phyloP scores from a whole-genome alignment of 306 rosid species.

The Sphenostylis stenocarpa region DNA sequence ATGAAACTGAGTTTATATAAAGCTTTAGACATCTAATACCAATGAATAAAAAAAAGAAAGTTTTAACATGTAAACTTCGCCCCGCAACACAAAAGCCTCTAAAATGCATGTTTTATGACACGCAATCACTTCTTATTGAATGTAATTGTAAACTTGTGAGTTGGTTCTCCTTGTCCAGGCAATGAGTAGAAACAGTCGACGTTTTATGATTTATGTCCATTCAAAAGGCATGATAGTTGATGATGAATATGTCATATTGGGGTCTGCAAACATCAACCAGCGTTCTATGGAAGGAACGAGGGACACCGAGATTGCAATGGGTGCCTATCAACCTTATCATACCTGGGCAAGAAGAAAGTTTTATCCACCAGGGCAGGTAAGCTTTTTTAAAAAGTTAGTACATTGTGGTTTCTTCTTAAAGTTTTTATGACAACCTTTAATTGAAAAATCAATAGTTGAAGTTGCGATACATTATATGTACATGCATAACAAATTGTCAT shows the following conservation, averaged over 20 bases:
- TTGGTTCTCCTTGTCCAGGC: constrained; percentile 59
- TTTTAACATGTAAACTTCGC: neutral
- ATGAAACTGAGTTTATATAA: neutral
- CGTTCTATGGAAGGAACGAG: constrained; percentile 99
- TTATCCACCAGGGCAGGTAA: constrained; percentile 85
- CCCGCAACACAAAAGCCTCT: neutral
- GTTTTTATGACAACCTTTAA: neutral
- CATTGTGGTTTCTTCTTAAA: constrained; percentile 11
- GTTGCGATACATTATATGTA: neutral
- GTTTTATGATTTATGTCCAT: constrained; percentile 97
- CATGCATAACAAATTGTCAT: neutral
- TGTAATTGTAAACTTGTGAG: constrained; percentile 25
- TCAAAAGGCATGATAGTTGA: constrained; percentile 98
- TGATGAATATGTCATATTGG: constrained; percentile 87
- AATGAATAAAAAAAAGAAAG: neutral
- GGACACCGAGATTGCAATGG: constrained; percentile 99
- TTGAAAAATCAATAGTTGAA: neutral
- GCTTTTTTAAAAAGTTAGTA: neutral
- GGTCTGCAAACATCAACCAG: constrained; percentile 98
- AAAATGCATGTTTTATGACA: neutral
- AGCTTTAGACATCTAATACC: neutral
- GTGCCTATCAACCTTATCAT: constrained; percentile 82
- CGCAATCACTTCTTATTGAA: neutral
- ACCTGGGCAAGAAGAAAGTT: constrained; percentile 72
- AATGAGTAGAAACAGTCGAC: constrained; percentile 59